phyloP scores from a whole-genome alignment of 306 rosid genomes.

The Purshia tridentata region DNA sequence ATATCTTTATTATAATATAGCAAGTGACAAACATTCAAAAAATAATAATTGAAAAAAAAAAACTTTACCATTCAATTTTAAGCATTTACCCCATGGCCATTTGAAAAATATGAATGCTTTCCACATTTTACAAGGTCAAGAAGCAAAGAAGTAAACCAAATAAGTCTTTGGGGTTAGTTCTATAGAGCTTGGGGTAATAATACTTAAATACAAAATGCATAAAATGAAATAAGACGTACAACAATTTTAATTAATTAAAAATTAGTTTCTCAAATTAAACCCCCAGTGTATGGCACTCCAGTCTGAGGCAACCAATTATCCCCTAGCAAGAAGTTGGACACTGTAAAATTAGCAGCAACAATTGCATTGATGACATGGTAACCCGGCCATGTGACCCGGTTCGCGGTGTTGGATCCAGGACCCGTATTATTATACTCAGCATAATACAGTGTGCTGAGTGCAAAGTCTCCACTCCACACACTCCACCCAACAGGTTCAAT shows the following conservation, averaged over 20 bases:
- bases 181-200: too few relatives aligned
- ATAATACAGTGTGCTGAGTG: conserved; percentile 35
- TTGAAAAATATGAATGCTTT: too few relatives aligned
- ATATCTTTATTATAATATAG: too few relatives aligned
- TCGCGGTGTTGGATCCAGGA: conserved; percentile 27
- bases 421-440: conserved; percentile 37
- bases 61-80: too few relatives aligned
- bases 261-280: conserved; percentile 3
- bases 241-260: not conserved
- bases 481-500: conserved; percentile 39
- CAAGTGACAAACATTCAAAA: too few relatives aligned
- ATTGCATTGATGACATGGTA: conserved; percentile 28
- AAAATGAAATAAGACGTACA: not conserved
- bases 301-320: conserved; percentile 42
- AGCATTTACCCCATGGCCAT: too few relatives aligned
- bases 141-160: too few relatives aligned
- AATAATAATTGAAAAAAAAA: too few relatives aligned
- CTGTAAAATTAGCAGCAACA: conserved; percentile 35
- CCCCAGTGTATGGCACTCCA: conserved; percentile 36
- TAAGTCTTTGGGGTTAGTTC: too few relatives aligned
- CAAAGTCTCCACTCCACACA: conserved; percentile 33
- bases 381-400: conserved; percentile 37
- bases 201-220: not conserved
- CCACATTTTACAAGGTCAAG: too few relatives aligned
- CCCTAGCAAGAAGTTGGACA: conserved; percentile 36